Percentiles rank a stretch among this genome's conserved stretches.
Conservation (phyloP, 2,329 filamentous ascomycete species). For the Venturia oleaginea region DNA sequence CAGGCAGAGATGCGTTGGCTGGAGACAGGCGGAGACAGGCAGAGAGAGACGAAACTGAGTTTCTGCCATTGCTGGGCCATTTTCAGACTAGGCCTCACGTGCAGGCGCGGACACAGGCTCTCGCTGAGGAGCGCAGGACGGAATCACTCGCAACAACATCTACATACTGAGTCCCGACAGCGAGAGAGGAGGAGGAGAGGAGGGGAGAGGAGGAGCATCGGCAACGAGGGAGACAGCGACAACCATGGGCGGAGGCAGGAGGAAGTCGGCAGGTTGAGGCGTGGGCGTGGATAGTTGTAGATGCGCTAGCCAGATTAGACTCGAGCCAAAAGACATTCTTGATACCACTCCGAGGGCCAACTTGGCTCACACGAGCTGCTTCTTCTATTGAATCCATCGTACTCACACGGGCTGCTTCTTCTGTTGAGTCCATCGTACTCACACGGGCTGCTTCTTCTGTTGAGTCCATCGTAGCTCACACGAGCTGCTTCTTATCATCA, state of each 20-base stretch:
- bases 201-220: neutral
- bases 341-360: neutral
- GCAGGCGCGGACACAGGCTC: slow-evolving; percentile 5
- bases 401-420: neutral
- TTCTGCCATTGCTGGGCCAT: neutral
- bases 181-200: neutral
- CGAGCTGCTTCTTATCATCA: neutral
- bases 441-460: neutral
- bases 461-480: neutral
- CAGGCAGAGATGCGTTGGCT: neutral
- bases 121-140: neutral
- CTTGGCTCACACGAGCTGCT: neutral
- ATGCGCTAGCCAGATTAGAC: neutral
- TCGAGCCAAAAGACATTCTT: neutral
- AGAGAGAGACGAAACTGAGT: no score
- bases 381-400: neutral
- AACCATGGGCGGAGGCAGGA: neutral
- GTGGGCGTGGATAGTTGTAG: neutral
- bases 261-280: neutral
- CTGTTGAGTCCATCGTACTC: neutral
- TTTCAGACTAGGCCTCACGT: neutral
- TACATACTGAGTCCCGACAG: neutral
- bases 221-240: neutral
- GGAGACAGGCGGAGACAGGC: neutral
- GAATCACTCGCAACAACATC: neutral